These are phyloP conservation scores for Fusarium sp. DNA, from an alignment of 2,329 filamentous ascomycete genomes.

Conservation along the genomic window DNA sequence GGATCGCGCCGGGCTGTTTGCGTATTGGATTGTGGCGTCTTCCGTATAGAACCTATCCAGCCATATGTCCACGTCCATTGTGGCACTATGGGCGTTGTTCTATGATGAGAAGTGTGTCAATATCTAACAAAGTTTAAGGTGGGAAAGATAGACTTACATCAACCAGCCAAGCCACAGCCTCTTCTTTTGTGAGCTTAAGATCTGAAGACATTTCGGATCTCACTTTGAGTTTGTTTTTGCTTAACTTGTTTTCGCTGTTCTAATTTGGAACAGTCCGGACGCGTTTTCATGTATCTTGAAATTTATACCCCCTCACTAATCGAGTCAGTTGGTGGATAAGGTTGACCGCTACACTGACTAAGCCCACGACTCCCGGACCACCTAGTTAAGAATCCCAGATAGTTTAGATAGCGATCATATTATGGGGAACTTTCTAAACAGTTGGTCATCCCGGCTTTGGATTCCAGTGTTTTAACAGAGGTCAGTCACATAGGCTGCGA, in stretches of 20 bases:
- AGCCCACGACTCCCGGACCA: background rate
- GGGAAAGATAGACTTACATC: background rate
- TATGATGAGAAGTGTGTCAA: background rate
- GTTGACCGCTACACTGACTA: background rate
- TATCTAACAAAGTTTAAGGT: background rate
- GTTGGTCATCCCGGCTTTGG: background rate
- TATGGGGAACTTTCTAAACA: background rate
- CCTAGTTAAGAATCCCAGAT: background rate
- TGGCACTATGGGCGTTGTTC: slow-evolving; percentile 6
- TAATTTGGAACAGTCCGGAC: no score
- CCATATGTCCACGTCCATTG: slow-evolving; percentile 5
- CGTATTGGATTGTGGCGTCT: background rate
- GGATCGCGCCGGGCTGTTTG: background rate
- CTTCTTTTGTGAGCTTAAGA: background rate
- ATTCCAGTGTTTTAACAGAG: background rate
- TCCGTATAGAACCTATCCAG: slow-evolving; percentile 3
- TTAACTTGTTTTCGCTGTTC: background rate
- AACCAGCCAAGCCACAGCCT: background rate
- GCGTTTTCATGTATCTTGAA: background rate
- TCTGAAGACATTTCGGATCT: background rate
- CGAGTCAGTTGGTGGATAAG: background rate
- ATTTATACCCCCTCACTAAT: background rate
- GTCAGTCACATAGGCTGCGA: background rate
- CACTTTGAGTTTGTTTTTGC: accelerated
- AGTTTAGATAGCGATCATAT: background rate